These are phyloP conservation scores for Neonectria hederae DNA, from an alignment of 2,329 filamentous ascomycete genomes.

Conservation along the genomic window DNA sequence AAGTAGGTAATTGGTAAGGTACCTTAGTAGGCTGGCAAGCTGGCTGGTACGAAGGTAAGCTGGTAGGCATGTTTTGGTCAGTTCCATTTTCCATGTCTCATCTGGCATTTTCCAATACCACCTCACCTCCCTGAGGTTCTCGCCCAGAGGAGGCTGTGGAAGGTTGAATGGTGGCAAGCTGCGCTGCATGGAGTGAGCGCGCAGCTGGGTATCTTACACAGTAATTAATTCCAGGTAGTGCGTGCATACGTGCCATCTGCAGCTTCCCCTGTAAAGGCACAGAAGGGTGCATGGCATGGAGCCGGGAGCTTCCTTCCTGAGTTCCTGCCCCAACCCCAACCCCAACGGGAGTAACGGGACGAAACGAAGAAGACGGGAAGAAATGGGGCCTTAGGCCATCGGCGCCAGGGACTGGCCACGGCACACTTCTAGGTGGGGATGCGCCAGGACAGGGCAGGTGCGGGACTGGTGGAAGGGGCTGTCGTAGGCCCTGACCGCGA, in stretches of 20 bases:
- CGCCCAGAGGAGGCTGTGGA: neutral
- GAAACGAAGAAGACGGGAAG: slow-evolving; percentile 33
- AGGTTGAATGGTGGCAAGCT: neutral
- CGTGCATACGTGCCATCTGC: neutral
- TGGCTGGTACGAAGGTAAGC: neutral
- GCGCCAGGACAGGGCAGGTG: slow-evolving; percentile 14
- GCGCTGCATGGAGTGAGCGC: neutral
- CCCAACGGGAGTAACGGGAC: slow-evolving; percentile 37
- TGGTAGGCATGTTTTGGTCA: neutral
- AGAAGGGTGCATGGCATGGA: neutral
- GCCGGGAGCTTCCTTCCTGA: neutral
- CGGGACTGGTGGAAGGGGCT: neutral
- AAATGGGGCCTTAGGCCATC: slow-evolving; percentile 25
- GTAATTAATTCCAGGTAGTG: neutral
- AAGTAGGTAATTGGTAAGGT: too few species aligned
- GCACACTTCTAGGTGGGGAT: slow-evolving; percentile 8
- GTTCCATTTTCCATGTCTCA: neutral
- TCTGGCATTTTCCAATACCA: neutral
- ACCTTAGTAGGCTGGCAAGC: neutral
- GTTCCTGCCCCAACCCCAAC: slow-evolving; percentile 6
- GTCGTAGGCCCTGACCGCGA: neutral
- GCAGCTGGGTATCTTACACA: neutral
- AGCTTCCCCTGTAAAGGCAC: neutral
- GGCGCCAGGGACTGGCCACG: slow-evolving; percentile 20
- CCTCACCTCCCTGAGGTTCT: neutral